phyloP scores from a whole-genome alignment of 179 eudicot species.

The Heliamphora pulchella region DNA sequence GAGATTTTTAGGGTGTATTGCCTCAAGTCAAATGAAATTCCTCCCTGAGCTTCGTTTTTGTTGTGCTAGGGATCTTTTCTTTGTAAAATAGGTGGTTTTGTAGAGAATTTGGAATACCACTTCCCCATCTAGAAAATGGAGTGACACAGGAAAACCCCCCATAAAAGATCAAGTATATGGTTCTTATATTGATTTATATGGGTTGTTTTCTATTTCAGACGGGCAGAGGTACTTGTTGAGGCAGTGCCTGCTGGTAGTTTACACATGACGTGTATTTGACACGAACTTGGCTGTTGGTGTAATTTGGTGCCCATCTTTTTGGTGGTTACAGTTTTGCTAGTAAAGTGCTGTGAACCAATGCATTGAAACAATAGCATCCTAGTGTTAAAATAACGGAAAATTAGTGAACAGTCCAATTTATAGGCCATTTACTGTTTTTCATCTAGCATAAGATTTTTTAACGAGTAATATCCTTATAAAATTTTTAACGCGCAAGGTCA shows the following conservation, averaged over 20 bases:
- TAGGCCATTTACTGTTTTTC: no score
- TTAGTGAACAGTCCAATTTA: not conserved
- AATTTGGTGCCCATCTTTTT: not conserved
- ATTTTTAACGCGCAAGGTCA: no score
- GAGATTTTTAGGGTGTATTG: not conserved
- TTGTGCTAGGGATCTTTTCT: not conserved
- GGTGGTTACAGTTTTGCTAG: not conserved
- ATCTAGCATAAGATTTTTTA: no score
- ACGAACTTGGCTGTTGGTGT: not conserved
- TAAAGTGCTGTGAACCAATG: no score
- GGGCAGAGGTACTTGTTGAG: not conserved
- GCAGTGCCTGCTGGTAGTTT: no score
- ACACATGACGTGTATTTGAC: no score
- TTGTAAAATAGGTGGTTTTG: not conserved
- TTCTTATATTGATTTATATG: no score
- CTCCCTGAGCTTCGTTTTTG: not conserved
- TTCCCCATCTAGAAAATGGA: no score
- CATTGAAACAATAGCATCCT: not conserved
- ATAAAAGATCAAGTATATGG: not conserved
- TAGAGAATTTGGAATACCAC: not conserved
- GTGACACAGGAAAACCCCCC: not conserved
- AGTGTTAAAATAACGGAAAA: not conserved
- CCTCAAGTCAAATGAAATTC: not conserved
- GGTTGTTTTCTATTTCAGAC: not conserved
- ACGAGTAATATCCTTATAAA: no score